phyloP scores from a whole-genome alignment of 257 asterid genomes.

The Salvia hispanica region DNA sequence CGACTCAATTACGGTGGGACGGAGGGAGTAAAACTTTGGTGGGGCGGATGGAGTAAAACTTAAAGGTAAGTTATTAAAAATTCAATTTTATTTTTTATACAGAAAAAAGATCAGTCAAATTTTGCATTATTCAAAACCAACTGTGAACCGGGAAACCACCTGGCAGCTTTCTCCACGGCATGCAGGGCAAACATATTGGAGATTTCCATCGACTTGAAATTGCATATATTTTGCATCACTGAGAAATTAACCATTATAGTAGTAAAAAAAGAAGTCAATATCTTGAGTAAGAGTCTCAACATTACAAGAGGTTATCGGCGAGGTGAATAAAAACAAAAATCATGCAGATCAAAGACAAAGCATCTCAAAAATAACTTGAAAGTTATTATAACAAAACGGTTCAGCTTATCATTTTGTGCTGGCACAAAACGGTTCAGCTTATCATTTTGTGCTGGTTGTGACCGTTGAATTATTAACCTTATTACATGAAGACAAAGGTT shows the following conservation, averaged over 20 bases:
- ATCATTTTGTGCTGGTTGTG: conserved; percentile 6
- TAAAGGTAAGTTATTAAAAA: too few relatives aligned
- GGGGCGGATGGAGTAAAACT: too few relatives aligned
- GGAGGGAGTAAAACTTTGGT: too few relatives aligned
- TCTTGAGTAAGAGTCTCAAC: conserved; percentile 20
- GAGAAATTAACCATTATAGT: conserved; percentile 32
- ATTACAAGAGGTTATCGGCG: background rate
- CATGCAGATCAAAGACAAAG: conserved; percentile 9
- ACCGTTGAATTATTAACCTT: background rate
- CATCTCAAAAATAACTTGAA: conserved; percentile 5
- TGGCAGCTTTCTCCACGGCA: conserved; percentile 91
- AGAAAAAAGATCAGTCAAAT: too few relatives aligned
- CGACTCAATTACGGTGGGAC: too few relatives aligned
- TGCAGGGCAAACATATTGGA: conserved; percentile 82
- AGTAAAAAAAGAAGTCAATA: conserved; percentile 23
- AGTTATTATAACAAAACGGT: conserved; percentile 16
- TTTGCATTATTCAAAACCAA: conserved; percentile 18
- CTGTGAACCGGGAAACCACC: conserved; percentile 45
- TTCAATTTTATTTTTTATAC: too few relatives aligned
- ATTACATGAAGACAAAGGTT: background rate
- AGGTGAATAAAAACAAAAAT: conserved; percentile 5
- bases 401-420: too few relatives aligned
- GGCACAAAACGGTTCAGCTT: conserved; percentile 7
- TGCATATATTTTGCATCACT: conserved; percentile 87
- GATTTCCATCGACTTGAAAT: conserved; percentile 88